These are phyloP conservation scores for Cryomyces antarcticus DNA, from an alignment of 495 filamentous ascomycete species.

Conservation along the genomic window DNA sequence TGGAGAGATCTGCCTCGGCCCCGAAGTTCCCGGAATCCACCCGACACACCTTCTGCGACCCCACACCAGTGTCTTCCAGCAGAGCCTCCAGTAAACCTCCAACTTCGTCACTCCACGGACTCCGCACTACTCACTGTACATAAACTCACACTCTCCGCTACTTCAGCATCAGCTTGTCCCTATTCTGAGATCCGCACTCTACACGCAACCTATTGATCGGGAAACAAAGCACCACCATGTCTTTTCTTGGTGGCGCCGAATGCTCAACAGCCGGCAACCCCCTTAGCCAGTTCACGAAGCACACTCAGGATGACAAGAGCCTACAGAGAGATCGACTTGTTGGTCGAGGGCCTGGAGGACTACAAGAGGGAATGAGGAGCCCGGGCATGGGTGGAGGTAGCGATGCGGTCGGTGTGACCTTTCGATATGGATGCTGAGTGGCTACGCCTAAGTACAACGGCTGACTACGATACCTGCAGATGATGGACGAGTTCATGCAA, in stretches of 20 bases:
- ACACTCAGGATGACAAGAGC: conserved; percentile 84
- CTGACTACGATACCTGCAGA: conserved; percentile 25
- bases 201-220: no score
- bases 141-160: neutral
- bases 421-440: neutral
- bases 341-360: conserved; percentile 39
- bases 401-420: conserved; percentile 30
- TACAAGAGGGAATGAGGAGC: conserved; percentile 46
- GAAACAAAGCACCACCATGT: conserved; percentile 22
- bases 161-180: neutral
- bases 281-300: conserved; percentile 88
- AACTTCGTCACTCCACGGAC: no score
- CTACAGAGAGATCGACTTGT: conserved; percentile 76
- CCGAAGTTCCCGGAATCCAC: no score
- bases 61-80: no score
- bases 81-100: no score
- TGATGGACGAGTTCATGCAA: conserved; percentile 86
- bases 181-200: no score
- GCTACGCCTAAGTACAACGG: neutral
- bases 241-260: conserved; percentile 84
- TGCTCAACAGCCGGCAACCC: conserved; percentile 95
- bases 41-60: no score
- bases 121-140: no score
- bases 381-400: conserved; percentile 36
- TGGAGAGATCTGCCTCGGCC: no score